Conservation (phyloP, 2,329 filamentous ascomycete species). For the Paramyrothecium sp. region DNA sequence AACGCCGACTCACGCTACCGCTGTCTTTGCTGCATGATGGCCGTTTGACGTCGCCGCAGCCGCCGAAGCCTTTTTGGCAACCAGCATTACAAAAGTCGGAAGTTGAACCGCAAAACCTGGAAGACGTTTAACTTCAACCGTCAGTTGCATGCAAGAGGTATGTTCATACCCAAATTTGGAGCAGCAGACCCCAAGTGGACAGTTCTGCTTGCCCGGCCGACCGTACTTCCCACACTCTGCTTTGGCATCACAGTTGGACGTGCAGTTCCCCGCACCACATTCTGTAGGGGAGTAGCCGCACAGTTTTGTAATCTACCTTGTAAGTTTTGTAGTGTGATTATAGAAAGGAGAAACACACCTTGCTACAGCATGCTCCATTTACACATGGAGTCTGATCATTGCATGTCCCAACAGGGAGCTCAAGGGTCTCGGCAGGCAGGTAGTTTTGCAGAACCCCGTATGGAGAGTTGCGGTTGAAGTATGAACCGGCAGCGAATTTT, state of each 20-base stretch:
- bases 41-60: background rate
- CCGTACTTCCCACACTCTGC: slow-evolving; percentile 32
- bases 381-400: slow-evolving; percentile 14
- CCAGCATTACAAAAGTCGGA: background rate
- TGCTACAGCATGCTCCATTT: slow-evolving; percentile 20
- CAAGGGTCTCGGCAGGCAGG: background rate
- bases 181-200: slow-evolving; percentile 29
- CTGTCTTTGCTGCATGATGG: background rate
- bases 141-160: background rate
- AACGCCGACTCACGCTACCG: slow-evolving; percentile 5
- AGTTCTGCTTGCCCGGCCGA: slow-evolving; percentile 10
- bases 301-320: background rate
- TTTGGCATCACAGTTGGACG: slow-evolving; percentile 33
- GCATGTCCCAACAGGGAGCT: too few species aligned
- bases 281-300: background rate
- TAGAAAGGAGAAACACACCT: too few species aligned
- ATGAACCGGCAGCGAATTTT: too few species aligned
- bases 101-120: background rate
- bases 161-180: background rate
- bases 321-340: too few species aligned
- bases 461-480: too few species aligned
- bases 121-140: too few species aligned
- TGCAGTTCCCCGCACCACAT: slow-evolving; percentile 10
- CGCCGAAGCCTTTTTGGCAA: background rate
- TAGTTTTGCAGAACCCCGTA: too few species aligned